Conservation (phyloP, 139 green algal species). For the Raphidocelis subcapitata region DNA sequence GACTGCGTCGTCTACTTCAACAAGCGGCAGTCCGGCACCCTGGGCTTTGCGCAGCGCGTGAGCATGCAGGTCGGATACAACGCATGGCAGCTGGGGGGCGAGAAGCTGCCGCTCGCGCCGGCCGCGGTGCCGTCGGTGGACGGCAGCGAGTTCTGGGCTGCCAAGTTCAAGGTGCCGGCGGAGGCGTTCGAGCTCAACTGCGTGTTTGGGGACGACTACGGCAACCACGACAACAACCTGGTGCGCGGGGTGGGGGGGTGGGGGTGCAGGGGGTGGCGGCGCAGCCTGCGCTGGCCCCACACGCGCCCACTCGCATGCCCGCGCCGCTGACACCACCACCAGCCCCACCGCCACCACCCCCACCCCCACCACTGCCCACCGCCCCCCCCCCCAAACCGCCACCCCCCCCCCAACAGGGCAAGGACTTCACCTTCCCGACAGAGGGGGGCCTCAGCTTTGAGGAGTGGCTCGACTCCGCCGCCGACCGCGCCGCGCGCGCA, state of each 20-base stretch:
- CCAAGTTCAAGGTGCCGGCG: constrained; percentile 40
- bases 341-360: no score
- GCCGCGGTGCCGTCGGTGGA: constrained; percentile 39
- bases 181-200: constrained; percentile 82
- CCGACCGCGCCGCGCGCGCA: constrained; percentile 3
- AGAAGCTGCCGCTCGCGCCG: constrained; percentile 20
- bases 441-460: constrained; percentile 49
- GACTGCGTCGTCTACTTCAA: constrained; percentile 68
- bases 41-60: constrained; percentile 25
- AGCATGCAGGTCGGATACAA: constrained; percentile 72
- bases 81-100: background rate
- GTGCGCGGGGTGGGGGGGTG: background rate
- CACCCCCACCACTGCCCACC: background rate
- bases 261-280: background rate
- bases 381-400: no score
- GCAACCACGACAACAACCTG: constrained; percentile 55
- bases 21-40: background rate
- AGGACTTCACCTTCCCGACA: constrained; percentile 61
- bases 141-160: constrained; percentile 54
- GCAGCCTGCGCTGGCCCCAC: no score
- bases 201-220: constrained; percentile 67
- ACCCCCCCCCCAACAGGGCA: no score
- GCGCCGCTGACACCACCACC: no score
- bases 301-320: no score
- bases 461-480: constrained; percentile 46